Evolutionary conservation across 202 grass and related monocot species (phyloP).

Genomic region (Eragrostis tef): DNA sequence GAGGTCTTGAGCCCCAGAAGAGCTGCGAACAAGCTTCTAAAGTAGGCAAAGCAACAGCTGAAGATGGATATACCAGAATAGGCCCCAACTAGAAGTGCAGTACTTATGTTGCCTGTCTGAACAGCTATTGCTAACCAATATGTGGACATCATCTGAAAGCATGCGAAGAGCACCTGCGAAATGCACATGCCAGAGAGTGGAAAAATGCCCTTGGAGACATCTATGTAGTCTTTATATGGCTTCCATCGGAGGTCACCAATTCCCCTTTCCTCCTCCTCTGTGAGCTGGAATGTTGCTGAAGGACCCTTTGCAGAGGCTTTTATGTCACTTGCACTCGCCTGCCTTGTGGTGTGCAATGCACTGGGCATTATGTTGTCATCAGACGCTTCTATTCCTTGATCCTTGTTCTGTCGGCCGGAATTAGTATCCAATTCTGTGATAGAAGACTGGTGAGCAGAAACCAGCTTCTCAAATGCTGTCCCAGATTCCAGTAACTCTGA

Average conservation of each 20-base stretch:
- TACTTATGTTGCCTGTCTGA: conserved; percentile 59
- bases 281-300: conserved; percentile 61
- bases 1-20: conserved; percentile 72
- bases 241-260: conserved; percentile 89
- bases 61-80: conserved; percentile 73
- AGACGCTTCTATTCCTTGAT: conserved; percentile 22
- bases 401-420: conserved; percentile 43
- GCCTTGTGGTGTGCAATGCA: conserved; percentile 39
- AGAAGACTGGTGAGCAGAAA: conserved; percentile 78
- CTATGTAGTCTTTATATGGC: conserved; percentile 79
- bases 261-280: conserved; percentile 74
- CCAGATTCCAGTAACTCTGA: conserved; percentile 65
- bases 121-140: conserved; percentile 82
- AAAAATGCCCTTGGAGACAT: conserved; percentile 61
- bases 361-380: conserved; percentile 35
- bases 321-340: conserved; percentile 60
- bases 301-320: conserved; percentile 51
- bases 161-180: conserved; percentile 53
- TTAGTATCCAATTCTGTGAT: conserved; percentile 64
- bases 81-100: conserved; percentile 70
- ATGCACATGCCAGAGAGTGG: conserved; percentile 52
- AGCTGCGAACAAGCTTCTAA: conserved; percentile 61
- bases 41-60: conserved; percentile 73
- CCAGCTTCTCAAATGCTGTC: conserved; percentile 78
- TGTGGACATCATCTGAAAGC: conserved; percentile 67